phyloP scores from a whole-genome alignment of 2,329 filamentous ascomycete genomes.

The Penicillium sp. region DNA sequence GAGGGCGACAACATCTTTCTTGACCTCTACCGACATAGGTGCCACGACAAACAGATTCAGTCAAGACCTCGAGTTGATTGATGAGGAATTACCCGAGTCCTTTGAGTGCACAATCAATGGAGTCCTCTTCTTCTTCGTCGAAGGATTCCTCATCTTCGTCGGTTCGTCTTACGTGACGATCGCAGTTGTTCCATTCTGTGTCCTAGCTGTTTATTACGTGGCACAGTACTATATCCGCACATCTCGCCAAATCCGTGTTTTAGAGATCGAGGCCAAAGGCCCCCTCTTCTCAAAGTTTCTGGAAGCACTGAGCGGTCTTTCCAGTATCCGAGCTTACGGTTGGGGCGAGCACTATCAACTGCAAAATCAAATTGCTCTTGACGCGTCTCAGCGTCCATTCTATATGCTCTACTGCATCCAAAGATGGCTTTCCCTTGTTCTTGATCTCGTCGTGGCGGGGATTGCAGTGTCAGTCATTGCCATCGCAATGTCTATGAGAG shows the following conservation, averaged over 20 bases:
- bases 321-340: slow-evolving; percentile 57
- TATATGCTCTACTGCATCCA: slow-evolving; percentile 52
- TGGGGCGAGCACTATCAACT: slow-evolving; percentile 49
- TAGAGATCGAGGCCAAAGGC: slow-evolving; percentile 28
- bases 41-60: slow-evolving; percentile 32
- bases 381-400: slow-evolving; percentile 48
- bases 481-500: slow-evolving; percentile 22
- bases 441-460: slow-evolving; percentile 29
- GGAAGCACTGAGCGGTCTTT: slow-evolving; percentile 54
- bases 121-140: not conserved
- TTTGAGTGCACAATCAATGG: slow-evolving; percentile 27
- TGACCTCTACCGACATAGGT: slow-evolving; percentile 27
- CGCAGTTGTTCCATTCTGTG: slow-evolving; percentile 38
- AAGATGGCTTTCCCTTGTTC: slow-evolving; percentile 40
- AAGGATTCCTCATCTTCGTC: slow-evolving; percentile 36
- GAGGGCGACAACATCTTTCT: slow-evolving; percentile 35
- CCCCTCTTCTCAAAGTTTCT: slow-evolving; percentile 58
- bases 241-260: slow-evolving; percentile 54
- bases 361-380: slow-evolving; percentile 43
- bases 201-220: slow-evolving; percentile 45
- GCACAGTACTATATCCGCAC: slow-evolving; percentile 55
- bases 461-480: slow-evolving; percentile 28
- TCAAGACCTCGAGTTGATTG: slow-evolving; percentile 37
- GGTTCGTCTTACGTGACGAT: slow-evolving; percentile 43
- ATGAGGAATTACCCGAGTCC: slow-evolving; percentile 30